Percentiles rank a stretch among this genome's conserved stretches.
phyloP scores from a whole-genome alignment of 768 basidiomycete genomes.

The Trametes sanguinea region DNA sequence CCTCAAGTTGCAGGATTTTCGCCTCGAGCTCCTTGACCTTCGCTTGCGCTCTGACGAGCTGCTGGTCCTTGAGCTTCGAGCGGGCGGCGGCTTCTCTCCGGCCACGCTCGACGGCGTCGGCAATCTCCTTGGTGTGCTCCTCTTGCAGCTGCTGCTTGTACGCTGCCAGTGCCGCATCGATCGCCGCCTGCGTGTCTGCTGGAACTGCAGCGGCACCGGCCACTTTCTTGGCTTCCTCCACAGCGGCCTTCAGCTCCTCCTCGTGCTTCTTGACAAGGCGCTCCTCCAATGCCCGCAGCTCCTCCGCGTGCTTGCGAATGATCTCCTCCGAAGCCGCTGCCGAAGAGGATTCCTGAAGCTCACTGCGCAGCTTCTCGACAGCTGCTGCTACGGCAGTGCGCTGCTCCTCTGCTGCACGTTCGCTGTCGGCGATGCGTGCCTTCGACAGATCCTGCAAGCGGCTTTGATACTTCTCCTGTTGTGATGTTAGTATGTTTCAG shows the following conservation, averaged over 20 bases:
- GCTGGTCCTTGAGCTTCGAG: conserved; percentile 69
- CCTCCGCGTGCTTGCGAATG: conserved; percentile 56
- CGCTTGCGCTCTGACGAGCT: conserved; percentile 60
- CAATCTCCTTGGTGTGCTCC: conserved; percentile 62
- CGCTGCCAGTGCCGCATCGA: conserved; percentile 47
- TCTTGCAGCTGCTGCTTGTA: conserved; percentile 51
- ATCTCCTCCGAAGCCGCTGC: conserved; percentile 40
- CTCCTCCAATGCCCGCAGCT: conserved; percentile 56
- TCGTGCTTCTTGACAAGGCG: conserved; percentile 55
- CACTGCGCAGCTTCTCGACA: conserved; percentile 55
- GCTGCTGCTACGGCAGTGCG: conserved; percentile 56
- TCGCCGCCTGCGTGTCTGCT: conserved; percentile 47
- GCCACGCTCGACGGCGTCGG: conserved; percentile 67
- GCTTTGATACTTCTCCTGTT: conserved; percentile 63
- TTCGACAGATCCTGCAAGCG: conserved; percentile 56
- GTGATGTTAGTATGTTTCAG: neutral
- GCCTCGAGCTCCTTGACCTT: conserved; percentile 70
- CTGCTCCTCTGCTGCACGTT: conserved; percentile 45
- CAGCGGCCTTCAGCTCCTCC: conserved; percentile 52
- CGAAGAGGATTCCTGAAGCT: conserved; percentile 38
- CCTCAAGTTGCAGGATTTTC: conserved; percentile 59
- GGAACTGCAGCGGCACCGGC: conserved; percentile 25
- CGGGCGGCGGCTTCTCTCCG: conserved; percentile 63
- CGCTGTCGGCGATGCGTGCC: conserved; percentile 48
- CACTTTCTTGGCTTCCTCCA: conserved; percentile 47